These are phyloP conservation scores for Fusarium drepaniforme DNA, from an alignment of 2,329 filamentous ascomycete species.

Conservation along the genomic window DNA sequence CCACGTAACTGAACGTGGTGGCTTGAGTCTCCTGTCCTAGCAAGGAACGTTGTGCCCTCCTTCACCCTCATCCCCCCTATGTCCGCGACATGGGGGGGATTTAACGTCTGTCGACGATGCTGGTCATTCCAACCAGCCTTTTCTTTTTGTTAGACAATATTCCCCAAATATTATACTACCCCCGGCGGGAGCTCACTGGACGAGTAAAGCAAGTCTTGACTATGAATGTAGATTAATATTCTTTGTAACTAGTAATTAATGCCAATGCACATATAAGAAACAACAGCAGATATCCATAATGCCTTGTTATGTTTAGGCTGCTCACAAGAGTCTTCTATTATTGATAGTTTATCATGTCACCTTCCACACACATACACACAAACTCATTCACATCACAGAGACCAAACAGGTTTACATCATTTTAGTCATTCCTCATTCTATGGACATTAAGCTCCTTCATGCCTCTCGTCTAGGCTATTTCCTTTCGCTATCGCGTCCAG, in stretches of 20 bases:
- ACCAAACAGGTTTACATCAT: constrained; percentile 23
- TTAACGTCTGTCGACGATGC: constrained; percentile 34
- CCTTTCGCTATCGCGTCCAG: constrained; percentile 9
- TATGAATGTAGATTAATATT: constrained; percentile 25
- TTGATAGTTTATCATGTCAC: not conserved
- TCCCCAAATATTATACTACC: constrained; percentile 3
- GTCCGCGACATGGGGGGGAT: constrained; percentile 28
- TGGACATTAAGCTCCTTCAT: constrained; percentile 38
- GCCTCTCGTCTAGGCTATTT: constrained; percentile 21
- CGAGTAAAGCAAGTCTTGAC: constrained; percentile 16
- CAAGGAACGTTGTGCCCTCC: not conserved
- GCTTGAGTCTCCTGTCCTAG: not conserved
- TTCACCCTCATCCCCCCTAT: constrained; percentile 12
- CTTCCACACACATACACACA: too few species aligned
- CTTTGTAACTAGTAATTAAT: constrained; percentile 37
- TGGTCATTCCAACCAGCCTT: constrained; percentile 24
- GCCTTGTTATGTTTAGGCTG: not conserved
- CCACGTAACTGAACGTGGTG: not conserved
- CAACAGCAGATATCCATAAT: constrained; percentile 3
- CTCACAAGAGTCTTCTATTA: not conserved
- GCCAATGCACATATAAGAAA: constrained; percentile 15
- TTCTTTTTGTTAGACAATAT: not conserved
- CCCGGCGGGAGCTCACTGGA: constrained; percentile 23
- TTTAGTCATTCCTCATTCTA: constrained; percentile 45
- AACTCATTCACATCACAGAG: not conserved